Percentiles rank a stretch among this genome's conserved stretches.
phyloP scores from a whole-genome alignment of 805 yeast genomes.

The Lipomyces japonicus region DNA sequence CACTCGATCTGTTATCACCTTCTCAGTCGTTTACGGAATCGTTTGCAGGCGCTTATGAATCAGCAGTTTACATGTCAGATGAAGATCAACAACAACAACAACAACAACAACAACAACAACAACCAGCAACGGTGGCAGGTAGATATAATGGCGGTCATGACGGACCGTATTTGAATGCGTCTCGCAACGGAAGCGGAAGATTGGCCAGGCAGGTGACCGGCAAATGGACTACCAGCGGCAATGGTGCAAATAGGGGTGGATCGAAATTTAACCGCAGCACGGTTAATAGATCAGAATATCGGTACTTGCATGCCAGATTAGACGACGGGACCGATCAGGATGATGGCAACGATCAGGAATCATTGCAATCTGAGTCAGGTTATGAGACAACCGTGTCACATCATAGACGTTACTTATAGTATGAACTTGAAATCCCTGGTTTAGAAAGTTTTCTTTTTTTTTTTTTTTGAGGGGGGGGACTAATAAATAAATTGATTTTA shows the following conservation, averaged over 20 bases:
- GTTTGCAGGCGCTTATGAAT: slow-evolving; percentile 11
- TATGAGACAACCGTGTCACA: slow-evolving; percentile 12
- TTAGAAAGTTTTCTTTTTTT: background rate
- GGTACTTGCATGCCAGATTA: slow-evolving; percentile 20
- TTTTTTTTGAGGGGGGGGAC: too few relatives aligned
- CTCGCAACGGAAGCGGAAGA: background rate
- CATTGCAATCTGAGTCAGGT: slow-evolving; percentile 7
- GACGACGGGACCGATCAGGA: slow-evolving; percentile 10
- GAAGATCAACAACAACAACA: slow-evolving; percentile 16
- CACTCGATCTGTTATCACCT: slow-evolving; percentile 26
- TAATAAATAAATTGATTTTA: background rate
- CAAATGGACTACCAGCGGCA: slow-evolving; percentile 2
- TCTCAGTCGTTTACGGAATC: slow-evolving; percentile 25
- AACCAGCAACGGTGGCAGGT: too few relatives aligned
- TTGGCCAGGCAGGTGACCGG: background rate
- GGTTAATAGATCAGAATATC: slow-evolving; percentile 24
- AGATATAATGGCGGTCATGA: too few relatives aligned
- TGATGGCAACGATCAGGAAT: slow-evolving; percentile 5
- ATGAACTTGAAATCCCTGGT: slow-evolving; percentile 1
- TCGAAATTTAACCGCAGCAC: slow-evolving; percentile 14
- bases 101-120: too few relatives aligned
- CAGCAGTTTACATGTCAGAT: slow-evolving; percentile 15
- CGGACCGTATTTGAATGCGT: background rate
- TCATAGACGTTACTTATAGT: slow-evolving; percentile 26
- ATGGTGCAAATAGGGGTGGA: too few relatives aligned